phyloP scores from a whole-genome alignment of 2,329 filamentous ascomycete species.

The Bertia moriformis region DNA sequence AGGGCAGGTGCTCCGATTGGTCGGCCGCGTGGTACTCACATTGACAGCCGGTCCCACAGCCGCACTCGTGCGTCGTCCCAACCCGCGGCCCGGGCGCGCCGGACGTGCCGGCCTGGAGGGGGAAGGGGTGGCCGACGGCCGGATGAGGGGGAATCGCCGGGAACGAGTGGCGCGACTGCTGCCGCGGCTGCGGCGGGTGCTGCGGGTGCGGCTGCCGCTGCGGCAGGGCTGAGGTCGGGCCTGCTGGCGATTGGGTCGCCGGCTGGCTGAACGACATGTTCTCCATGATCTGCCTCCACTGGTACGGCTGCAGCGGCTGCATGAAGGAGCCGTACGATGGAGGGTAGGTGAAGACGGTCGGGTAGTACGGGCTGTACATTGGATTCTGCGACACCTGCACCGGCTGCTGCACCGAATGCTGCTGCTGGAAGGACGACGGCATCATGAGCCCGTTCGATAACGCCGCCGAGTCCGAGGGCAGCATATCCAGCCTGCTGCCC shows the following conservation, averaged over 20 bases:
- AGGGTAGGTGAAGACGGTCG: constrained; percentile 34
- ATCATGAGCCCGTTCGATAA: background rate
- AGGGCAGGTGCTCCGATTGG: too few species aligned
- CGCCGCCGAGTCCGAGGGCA: constrained; percentile 1
- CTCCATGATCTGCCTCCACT: constrained; percentile 32
- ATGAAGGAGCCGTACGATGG: constrained; percentile 37
- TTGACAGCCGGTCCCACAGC: constrained; percentile 50
- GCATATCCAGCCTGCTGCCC: constrained; percentile 12
- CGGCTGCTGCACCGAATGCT: constrained; percentile 18
- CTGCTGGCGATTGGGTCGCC: constrained; percentile 8
- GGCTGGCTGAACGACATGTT: constrained; percentile 18
- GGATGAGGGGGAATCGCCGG: too few species aligned
- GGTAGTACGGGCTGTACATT: constrained; percentile 22
- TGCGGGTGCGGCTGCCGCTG: too few species aligned
- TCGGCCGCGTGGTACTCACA: too few species aligned
- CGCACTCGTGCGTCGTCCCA: constrained; percentile 30
- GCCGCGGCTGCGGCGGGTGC: too few species aligned
- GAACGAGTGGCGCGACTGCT: too few species aligned
- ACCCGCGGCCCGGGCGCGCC: background rate
- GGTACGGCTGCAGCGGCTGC: constrained; percentile 36
- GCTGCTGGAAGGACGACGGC: too few species aligned
- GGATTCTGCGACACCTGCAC: constrained; percentile 20
- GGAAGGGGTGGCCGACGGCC: too few species aligned
- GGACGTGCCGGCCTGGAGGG: constrained; percentile 2
- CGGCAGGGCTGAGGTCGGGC: background rate